Percentiles rank a stretch among this genome's conserved stretches.
Conservation (phyloP, 179 eudicot species). For the Actinidia arguta region DNA sequence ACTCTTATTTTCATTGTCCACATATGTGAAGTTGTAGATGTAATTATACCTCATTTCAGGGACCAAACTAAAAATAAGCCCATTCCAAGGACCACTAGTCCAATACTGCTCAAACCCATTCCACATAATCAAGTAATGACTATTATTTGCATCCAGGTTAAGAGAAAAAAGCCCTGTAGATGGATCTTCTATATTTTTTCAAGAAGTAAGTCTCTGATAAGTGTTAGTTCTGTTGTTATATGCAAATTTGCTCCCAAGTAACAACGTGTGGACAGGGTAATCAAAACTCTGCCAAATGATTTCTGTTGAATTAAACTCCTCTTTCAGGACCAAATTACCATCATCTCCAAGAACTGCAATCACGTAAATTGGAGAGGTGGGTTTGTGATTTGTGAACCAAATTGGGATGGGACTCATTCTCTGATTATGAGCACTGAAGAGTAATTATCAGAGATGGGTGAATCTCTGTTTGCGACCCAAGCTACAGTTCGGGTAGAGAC, state of each 20-base stretch:
- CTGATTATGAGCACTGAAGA: slow-evolving; percentile 42
- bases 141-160: slow-evolving; percentile 27
- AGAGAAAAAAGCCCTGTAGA: slow-evolving; percentile 44
- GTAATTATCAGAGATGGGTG: slow-evolving; percentile 40
- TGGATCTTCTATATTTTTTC: slow-evolving; percentile 53
- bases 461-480: slow-evolving; percentile 75
- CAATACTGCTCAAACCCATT: slow-evolving; percentile 39
- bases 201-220: slow-evolving; percentile 35
- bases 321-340: slow-evolving; percentile 58
- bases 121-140: slow-evolving; percentile 26
- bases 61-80: slow-evolving; percentile 50
- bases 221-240: slow-evolving; percentile 37
- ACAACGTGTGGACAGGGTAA: slow-evolving; percentile 56
- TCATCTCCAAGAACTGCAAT: slow-evolving; percentile 51
- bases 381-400: slow-evolving; percentile 56
- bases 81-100: slow-evolving; percentile 76
- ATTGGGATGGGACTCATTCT: slow-evolving; percentile 38
- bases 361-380: slow-evolving; percentile 21
- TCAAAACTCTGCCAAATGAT: slow-evolving; percentile 75
- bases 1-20: slow-evolving; percentile 58
- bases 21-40: slow-evolving; percentile 54
- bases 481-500: slow-evolving; percentile 46
- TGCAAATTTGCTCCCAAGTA: slow-evolving; percentile 59
- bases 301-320: slow-evolving; percentile 18
- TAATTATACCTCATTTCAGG: slow-evolving; percentile 74